Conservation (phyloP, 441 rosid genomes). For the Kokia cookei region DNA sequence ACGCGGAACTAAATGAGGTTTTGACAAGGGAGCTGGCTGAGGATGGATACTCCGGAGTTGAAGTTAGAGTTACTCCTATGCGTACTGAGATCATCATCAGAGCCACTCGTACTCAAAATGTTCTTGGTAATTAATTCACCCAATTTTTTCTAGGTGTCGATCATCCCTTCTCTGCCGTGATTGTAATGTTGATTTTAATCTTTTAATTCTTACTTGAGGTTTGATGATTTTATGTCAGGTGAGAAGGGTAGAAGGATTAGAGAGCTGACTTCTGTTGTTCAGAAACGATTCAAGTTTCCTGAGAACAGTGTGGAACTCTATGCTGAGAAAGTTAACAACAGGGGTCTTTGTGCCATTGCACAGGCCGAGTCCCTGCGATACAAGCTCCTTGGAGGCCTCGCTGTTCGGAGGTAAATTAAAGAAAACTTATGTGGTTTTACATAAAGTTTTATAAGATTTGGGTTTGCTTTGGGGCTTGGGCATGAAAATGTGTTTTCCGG, state of each 20-base stretch:
- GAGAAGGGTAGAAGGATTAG: conserved; percentile 77
- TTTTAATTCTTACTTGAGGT: background rate
- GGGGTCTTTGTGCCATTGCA: conserved; percentile 75
- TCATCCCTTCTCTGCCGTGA: background rate
- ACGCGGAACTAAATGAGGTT: conserved; percentile 65
- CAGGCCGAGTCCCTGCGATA: conserved; percentile 77
- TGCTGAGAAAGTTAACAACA: conserved; percentile 66
- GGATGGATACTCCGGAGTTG: conserved; percentile 82
- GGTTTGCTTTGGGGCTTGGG: background rate
- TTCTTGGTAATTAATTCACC: conserved; percentile 39
- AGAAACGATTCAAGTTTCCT: conserved; percentile 63
- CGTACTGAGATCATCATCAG: conserved; percentile 74
- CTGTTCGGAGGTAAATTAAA: conserved; percentile 53
- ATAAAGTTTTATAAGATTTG: background rate
- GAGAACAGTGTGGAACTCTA: conserved; percentile 66
- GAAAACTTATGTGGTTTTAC: background rate
- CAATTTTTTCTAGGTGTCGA: background rate
- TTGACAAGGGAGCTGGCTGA: conserved; percentile 68
- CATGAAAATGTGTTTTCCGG: background rate
- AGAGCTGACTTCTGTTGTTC: conserved; percentile 69
- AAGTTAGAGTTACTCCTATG: conserved; percentile 73
- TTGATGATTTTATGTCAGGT: conserved; percentile 23
- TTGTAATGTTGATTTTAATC: background rate
- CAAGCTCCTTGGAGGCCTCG: conserved; percentile 78
- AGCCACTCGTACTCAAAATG: conserved; percentile 72